Evolutionary conservation across 176 grass and related monocot species (phyloP).

Genomic region (Musa troglodytarum): DNA sequence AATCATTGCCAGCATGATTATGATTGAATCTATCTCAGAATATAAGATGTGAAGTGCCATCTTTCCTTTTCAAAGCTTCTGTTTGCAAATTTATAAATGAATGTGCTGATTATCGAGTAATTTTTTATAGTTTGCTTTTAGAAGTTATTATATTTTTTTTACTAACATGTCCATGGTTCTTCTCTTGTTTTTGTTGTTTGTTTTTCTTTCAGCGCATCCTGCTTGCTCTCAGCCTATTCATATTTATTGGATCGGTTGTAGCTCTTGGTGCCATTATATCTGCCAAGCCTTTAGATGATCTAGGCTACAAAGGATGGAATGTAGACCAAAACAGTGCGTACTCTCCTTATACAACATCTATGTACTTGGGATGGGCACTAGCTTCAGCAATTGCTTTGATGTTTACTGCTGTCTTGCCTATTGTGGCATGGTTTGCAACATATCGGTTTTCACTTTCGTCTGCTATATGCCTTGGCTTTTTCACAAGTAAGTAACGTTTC

Average conservation of each 20-base stretch:
- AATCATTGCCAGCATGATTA: too few relatives aligned
- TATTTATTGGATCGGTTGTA: constrained; percentile 76
- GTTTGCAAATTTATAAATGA: background rate
- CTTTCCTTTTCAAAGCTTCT: background rate
- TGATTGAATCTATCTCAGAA: background rate
- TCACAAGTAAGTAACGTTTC: constrained; percentile 45
- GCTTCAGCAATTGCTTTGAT: constrained; percentile 74
- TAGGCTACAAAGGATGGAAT: constrained; percentile 95
- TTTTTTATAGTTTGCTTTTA: background rate
- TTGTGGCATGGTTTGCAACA: constrained; percentile 95
- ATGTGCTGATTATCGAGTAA: background rate
- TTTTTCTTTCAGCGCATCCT: constrained; percentile 51
- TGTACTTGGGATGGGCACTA: constrained; percentile 97
- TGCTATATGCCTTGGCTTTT: constrained; percentile 80
- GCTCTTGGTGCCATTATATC: constrained; percentile 94
- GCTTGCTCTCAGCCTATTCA: constrained; percentile 47
- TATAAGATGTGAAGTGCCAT: background rate
- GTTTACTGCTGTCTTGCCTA: constrained; percentile 68
- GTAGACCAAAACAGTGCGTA: constrained; percentile 63
- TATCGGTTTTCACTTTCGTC: constrained; percentile 86
- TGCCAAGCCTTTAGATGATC: constrained; percentile 86
- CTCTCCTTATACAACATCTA: constrained; percentile 89
- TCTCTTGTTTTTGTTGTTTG: constrained; percentile 11
- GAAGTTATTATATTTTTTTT: too few relatives aligned
- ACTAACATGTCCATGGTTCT: constrained; percentile 12